Evolutionary conservation across 192 early-diverging fungal genomes (phyloP), one percentile per base, ranked within the genome.

Genomic region (Coemansia sp.): DNA sequence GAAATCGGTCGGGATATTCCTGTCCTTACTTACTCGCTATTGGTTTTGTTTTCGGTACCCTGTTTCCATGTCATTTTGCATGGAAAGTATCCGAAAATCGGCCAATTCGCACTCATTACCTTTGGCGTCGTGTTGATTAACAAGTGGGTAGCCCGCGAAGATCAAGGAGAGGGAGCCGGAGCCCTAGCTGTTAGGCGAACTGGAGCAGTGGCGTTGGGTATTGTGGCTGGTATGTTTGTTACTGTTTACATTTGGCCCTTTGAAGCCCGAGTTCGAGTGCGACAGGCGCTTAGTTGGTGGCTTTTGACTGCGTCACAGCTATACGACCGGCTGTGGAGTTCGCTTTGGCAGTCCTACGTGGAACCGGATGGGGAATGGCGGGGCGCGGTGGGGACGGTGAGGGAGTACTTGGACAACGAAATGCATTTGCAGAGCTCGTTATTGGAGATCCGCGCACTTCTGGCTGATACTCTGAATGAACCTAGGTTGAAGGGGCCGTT

Each of bases 231-330:
- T 3, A 80, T 95, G 64, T 64, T 87, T 16, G 87, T 87, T 0
- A 92, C 92, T 0, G 79, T 87, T 65, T 94, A 91, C 75, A 74
- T 93, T 22, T 95, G 94, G 94, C 94, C 94, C 0, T 94, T 90
- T 52, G 92, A 93, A 70, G 94, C 94, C 1, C 88, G 94, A n/a
- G 90, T 89, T 18, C 90, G 92, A 27, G 79, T 95, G 34, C 89
- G 94, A 16, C 88, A 92, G 74, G 92, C 91, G 2, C 71, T 94
- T 46, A 90, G 89, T 58, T 87, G 90, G 68, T 86, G 92, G 55
- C 69, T 95, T 47, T 74, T 94, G 33, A 88, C 90, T 27, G 87
- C 92, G 49, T 87, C 86, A 5, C 82, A 88, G 74, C 85, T 95
- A 0, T 94, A 94, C 74, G 88, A 88, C 53, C 84, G 86, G n/a